Conservation (phyloP, 2,329 filamentous ascomycete genomes). For the Raffaelea ambrosiae region DNA sequence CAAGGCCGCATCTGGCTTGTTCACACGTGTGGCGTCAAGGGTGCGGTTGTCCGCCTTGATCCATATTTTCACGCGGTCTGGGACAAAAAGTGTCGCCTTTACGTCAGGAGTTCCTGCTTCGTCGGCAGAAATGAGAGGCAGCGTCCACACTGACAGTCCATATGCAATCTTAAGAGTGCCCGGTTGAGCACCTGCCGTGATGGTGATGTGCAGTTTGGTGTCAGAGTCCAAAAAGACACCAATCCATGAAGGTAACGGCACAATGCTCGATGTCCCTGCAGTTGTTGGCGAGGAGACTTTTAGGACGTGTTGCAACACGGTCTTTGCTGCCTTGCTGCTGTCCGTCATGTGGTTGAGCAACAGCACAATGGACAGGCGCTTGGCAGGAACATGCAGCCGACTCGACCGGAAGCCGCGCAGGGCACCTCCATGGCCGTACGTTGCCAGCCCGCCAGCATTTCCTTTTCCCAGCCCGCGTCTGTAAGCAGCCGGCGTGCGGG, state of each 20-base stretch:
- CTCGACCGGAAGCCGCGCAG: neutral
- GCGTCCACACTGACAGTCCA: no score
- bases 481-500: neutral
- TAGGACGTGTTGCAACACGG: neutral
- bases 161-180: no score
- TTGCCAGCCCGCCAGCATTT: neutral
- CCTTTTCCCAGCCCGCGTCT: neutral
- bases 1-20: no score
- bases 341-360: neutral
- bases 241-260: neutral
- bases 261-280: neutral
- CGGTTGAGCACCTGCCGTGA: no score
- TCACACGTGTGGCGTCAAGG: neutral
- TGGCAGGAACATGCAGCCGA: neutral
- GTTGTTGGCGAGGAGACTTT: neutral
- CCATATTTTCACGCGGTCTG: neutral
- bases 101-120: no score
- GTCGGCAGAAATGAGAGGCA: no score
- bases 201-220: no score
- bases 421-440: neutral
- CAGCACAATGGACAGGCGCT: neutral
- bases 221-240: no score
- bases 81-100: no score
- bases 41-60: neutral
- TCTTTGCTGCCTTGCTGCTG: neutral